Conservation (phyloP, 495 filamentous ascomycete genomes). For the Penicillium maclennaniae region DNA sequence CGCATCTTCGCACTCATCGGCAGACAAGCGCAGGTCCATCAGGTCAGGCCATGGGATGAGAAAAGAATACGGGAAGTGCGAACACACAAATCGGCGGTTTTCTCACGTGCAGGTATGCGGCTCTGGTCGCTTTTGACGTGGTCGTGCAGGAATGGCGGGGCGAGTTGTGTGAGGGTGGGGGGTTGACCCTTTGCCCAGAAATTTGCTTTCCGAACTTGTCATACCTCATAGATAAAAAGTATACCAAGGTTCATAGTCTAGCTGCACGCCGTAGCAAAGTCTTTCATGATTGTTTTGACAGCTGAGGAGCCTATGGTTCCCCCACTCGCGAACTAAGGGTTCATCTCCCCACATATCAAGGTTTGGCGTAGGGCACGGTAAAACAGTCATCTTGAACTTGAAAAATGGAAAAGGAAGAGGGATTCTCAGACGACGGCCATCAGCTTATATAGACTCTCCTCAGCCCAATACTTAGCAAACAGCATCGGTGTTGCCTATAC, state of each 20-base stretch:
- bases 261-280: too few species aligned
- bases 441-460: not conserved
- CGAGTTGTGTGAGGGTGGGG: slow-evolving; percentile 11
- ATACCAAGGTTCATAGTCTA: too few species aligned
- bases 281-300: not conserved
- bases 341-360: not conserved
- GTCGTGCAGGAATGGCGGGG: slow-evolving; percentile 31
- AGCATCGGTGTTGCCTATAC: not conserved
- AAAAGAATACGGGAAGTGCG: slow-evolving; percentile 1
- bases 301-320: not conserved
- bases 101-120: slow-evolving; percentile 26
- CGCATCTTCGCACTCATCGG: slow-evolving; percentile 50
- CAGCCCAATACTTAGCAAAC: not conserved
- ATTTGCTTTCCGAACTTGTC: not conserved
- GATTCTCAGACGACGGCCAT: not conserved
- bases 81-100: not conserved
- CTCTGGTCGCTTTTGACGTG: slow-evolving; percentile 28
- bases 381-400: not conserved
- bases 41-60: slow-evolving; percentile 2
- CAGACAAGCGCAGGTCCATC: slow-evolving; percentile 47
- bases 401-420: not conserved
- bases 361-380: not conserved
- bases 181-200: not conserved
- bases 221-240: not conserved
- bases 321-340: not conserved